phyloP scores from a whole-genome alignment of 495 filamentous ascomycete genomes.

The Trichocladium uniseriatum region DNA sequence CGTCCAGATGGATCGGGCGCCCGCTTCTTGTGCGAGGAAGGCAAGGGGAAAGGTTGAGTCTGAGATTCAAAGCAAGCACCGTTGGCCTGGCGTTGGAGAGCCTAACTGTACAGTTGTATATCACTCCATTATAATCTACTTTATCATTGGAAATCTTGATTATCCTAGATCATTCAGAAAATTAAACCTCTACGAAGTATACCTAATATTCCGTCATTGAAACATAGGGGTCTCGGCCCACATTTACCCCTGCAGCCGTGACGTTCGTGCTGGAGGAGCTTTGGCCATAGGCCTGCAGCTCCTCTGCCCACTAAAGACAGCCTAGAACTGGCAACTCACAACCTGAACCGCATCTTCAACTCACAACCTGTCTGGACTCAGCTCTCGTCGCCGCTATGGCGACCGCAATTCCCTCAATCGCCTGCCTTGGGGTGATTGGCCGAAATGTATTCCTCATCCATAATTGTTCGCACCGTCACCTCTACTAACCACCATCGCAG shows the following conservation, averaged over 20 bases:
- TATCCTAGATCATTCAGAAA: too few relatives aligned
- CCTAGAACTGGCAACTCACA: not conserved
- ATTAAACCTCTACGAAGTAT: too few relatives aligned
- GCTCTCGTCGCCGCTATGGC: constrained; percentile 26
- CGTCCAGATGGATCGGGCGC: too few relatives aligned
- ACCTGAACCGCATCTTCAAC: not conserved
- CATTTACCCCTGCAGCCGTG: too few relatives aligned
- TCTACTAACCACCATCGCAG: constrained; percentile 37
- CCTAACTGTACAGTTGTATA: too few relatives aligned
- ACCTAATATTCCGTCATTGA: too few relatives aligned
- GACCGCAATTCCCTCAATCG: constrained; percentile 59
- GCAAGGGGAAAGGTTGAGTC: too few relatives aligned
- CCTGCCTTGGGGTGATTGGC: constrained; percentile 87
- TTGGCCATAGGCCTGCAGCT: not conserved
- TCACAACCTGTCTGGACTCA: not conserved
- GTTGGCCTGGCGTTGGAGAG: not conserved
- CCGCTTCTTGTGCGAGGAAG: not conserved
- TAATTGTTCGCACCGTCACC: not conserved
- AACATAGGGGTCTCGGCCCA: too few relatives aligned
- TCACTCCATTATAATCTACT: too few relatives aligned
- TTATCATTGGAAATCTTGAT: too few relatives aligned
- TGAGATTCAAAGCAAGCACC: not conserved
- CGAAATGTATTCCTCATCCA: constrained; percentile 52
- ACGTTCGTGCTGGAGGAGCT: too few relatives aligned
- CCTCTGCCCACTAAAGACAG: not conserved